These are phyloP conservation scores for Syzygium malaccense DNA, from an alignment of 441 rosid genomes.

Conservation along the genomic window DNA sequence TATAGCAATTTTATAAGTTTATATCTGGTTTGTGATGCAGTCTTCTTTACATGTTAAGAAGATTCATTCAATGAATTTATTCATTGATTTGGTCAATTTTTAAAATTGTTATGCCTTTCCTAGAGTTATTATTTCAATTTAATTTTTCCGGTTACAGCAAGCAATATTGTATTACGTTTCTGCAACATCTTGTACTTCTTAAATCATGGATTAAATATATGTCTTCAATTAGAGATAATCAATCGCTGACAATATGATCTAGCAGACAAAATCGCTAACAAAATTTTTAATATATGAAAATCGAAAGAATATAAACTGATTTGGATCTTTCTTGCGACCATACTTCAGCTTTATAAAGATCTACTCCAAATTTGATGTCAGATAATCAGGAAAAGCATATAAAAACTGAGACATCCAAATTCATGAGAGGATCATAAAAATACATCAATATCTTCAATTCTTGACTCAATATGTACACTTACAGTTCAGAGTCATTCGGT, in stretches of 20 bases:
- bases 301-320: neutral
- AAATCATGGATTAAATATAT: neutral
- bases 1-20: neutral
- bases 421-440: neutral
- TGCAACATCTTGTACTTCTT: neutral
- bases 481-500: neutral
- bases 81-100: no score
- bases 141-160: accelerated
- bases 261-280: neutral
- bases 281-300: neutral
- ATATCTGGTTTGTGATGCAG: neutral
- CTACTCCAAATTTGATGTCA: neutral
- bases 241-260: neutral
- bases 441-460: neutral
- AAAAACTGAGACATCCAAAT: neutral
- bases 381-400: neutral
- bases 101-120: neutral
- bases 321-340: neutral
- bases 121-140: neutral
- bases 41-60: no score
- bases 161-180: neutral
- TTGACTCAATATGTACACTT: neutral
- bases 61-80: no score
- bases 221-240: neutral
- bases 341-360: neutral